Base-by-base conservation (phyloP, 2,329 filamentous ascomycete species). In the Colletotrichum melonis region DNA sequence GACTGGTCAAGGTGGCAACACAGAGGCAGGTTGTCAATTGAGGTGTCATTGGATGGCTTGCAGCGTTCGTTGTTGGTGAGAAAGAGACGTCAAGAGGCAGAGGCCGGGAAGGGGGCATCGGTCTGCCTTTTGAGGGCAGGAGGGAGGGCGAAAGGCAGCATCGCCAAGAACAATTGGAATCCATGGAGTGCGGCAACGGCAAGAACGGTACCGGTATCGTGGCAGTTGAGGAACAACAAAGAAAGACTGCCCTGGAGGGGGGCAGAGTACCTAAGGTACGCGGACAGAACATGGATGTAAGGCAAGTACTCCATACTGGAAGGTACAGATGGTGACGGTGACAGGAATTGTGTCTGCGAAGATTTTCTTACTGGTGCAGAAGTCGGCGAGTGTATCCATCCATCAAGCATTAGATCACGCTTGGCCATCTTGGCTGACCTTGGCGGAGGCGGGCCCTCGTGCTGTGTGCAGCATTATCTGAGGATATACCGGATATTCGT, bases 391-490 rank as follows among this genome's bases (percentile, higher is more conserved):
- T 28, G 63, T 24, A 62, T 28, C 63, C 69, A 67, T 62, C 5
- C 22, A 28, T 28, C 58, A 67, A 68, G 69, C 64, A 26, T 63
- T 72, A 68, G 57, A 1, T 9, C 19, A 57, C 16, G 63, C 69
- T 72, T 72, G 64, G 69, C 64, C 52, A 3, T 35, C 69, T 68
- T 72, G 69, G 69, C 64, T 7, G 5, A 35, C 19, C 62, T 63
- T 63, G 62, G 62, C 62, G 62, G 19, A 57, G 14, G 24, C 14
- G 28, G 12, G 24, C 19, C 32, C 19, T 28, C 19, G 32, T 3
- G n/a, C 30, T 38, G n/a, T 42, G 12, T 42, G 38, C 16, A 42
- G 6, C 16, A 19, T 49, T 5, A 8, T 5, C 24, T 8, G 4
- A 12, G 11, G 46, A 19, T 19, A 6, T 35, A 42, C 32, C n/a